Conservation (phyloP, 139 green algal species). For the Chlamydomonas incerta region DNA sequence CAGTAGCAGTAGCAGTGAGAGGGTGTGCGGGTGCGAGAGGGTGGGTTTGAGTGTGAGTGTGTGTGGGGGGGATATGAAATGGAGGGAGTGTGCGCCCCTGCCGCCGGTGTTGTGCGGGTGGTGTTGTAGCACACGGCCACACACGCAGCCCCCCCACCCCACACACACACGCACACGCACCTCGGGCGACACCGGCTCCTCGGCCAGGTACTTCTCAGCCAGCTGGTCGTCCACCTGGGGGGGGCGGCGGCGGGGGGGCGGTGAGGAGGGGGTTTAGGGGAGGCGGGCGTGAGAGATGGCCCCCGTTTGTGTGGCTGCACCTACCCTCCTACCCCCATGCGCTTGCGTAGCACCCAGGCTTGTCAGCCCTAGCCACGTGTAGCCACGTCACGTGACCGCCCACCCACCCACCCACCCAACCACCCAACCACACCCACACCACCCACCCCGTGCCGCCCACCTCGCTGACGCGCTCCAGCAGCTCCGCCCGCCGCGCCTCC, state of each 20-base stretch:
- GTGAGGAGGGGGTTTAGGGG: neutral
- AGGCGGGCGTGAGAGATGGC: too few species aligned
- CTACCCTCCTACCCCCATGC: neutral
- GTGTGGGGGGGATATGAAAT: too few species aligned
- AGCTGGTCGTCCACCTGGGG: constrained; percentile 92
- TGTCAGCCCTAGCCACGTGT: too few species aligned
- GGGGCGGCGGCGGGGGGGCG: neutral
- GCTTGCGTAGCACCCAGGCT: neutral
- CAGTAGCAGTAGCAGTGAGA: too few species aligned
- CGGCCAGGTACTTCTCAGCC: constrained; percentile 91
- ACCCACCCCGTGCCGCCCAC: neutral
- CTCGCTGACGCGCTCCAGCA: constrained; percentile 56
- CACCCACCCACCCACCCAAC: neutral
- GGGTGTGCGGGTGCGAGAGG: too few species aligned
- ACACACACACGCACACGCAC: too few species aligned
- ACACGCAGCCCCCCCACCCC: too few species aligned
- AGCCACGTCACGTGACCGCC: neutral
- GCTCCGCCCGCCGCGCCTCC: constrained; percentile 69
- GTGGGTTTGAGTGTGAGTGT: too few species aligned
- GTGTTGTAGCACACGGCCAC: too few species aligned
- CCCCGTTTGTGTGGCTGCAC: too few species aligned
- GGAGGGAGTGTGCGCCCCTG: too few species aligned
- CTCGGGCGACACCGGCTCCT: constrained; percentile 77
- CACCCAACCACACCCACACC: neutral
- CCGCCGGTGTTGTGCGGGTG: too few species aligned